Conservation (phyloP, 169 alveolate genomes). For the Theileria orientalis region DNA sequence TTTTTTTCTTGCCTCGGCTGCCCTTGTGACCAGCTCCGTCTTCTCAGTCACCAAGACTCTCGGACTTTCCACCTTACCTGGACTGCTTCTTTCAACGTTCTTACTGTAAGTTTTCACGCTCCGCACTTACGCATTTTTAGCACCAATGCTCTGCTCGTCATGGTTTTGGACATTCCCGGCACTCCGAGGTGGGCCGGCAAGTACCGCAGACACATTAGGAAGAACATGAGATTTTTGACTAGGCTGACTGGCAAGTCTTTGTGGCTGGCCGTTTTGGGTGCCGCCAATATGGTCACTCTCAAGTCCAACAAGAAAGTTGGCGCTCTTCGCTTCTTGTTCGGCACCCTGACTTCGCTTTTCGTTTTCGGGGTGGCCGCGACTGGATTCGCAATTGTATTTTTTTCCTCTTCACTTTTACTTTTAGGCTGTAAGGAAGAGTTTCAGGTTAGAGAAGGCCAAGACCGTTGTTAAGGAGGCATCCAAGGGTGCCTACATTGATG, state of each 20-base stretch:
- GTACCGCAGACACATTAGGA: conserved; percentile 80
- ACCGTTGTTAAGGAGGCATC: conserved; percentile 74
- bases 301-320: conserved; percentile 25
- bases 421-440: conserved; percentile 81
- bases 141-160: conserved; percentile 80
- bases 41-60: conserved; percentile 65
- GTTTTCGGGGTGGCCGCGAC: conserved; percentile 80
- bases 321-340: conserved; percentile 42
- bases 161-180: conserved; percentile 88
- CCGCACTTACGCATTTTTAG: conserved; percentile 42
- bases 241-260: conserved; percentile 84
- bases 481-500: conserved; percentile 83
- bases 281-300: conserved; percentile 51
- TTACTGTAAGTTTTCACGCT: conserved; percentile 13
- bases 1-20: conserved; percentile 81
- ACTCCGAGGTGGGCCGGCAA: conserved; percentile 90
- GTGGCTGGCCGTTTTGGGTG: conserved; percentile 82
- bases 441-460: conserved; percentile 84
- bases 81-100: conserved; percentile 46
- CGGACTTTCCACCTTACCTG: conserved; percentile 57
- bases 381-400: conserved; percentile 80
- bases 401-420: not conserved
- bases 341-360: conserved; percentile 61
- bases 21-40: conserved; percentile 77
- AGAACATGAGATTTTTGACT: conserved; percentile 82